Percentiles rank a stretch among this genome's conserved stretches.
These are phyloP conservation scores for Penicillium expansum DNA, from an alignment of 2,329 filamentous ascomycete species.

Conservation along the genomic window DNA sequence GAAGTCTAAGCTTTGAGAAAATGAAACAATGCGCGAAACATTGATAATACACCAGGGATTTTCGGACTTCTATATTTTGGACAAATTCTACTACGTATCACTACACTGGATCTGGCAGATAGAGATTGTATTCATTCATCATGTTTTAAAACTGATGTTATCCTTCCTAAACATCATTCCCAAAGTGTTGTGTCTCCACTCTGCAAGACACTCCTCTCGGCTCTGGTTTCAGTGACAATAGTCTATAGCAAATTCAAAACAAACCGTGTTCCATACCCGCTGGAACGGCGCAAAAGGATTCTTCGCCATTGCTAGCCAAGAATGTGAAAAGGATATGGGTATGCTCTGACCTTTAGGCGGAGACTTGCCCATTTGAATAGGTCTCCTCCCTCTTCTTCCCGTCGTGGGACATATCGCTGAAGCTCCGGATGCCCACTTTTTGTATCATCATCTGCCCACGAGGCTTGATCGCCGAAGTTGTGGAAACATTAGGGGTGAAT, in stretches of 20 bases:
- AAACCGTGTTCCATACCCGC: neutral
- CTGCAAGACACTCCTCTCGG: neutral
- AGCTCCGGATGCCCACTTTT: neutral
- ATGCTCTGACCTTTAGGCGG: neutral
- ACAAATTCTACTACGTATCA: neutral
- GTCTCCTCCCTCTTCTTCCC: neutral
- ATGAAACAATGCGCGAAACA: neutral
- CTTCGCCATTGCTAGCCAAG: neutral
- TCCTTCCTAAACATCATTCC: neutral
- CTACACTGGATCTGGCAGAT: neutral
- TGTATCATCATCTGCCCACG: neutral
- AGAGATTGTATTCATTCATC: neutral
- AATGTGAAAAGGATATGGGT: neutral
- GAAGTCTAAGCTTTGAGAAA: constrained; percentile 52
- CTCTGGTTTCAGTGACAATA: neutral
- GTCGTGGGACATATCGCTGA: neutral
- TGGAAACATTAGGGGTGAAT: neutral
- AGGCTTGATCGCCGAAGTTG: neutral
- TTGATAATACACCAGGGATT: neutral
- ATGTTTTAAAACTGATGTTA: neutral
- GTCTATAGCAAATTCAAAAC: neutral
- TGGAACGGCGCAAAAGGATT: neutral
- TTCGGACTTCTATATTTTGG: neutral
- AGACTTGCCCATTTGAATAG: neutral
- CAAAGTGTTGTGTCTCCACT: neutral